phyloP scores from a whole-genome alignment of 345 rosid genomes.

The Firmiana major region DNA sequence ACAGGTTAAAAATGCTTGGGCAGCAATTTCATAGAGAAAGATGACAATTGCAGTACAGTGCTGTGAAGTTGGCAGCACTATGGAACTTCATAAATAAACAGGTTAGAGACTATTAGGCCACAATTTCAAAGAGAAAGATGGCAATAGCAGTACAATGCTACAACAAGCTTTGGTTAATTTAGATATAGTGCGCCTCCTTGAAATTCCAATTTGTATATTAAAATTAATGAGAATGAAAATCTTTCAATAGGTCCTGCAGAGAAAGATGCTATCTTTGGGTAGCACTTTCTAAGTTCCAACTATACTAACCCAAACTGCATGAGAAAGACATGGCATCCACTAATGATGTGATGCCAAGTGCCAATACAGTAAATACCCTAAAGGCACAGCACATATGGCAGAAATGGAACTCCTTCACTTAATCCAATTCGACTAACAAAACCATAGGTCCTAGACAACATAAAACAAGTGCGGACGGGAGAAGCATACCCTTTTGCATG shows the following conservation, averaged over 20 bases:
- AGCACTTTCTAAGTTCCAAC: background rate
- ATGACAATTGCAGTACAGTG: background rate
- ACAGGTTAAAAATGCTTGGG: background rate
- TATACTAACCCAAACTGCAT: background rate
- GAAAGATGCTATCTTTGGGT: background rate
- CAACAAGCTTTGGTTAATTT: background rate
- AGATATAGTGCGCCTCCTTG: background rate
- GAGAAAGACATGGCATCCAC: background rate
- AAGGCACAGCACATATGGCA: background rate
- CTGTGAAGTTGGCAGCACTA: background rate
- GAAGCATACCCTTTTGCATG: background rate
- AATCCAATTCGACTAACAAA: background rate
- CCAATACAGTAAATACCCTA: background rate
- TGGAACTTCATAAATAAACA: background rate
- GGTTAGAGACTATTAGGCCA: background rate
- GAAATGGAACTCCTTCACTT: background rate
- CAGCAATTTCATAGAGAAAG: background rate
- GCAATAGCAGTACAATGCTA: background rate
- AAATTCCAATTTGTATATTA: background rate
- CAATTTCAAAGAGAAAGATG: background rate
- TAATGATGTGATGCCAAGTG: background rate
- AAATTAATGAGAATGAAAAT: background rate
- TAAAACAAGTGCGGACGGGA: no score
- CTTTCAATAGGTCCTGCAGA: background rate
- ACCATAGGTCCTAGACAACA: background rate